Evolutionary conservation across 2,329 filamentous ascomycete species (phyloP).

Genomic region (Fonsecaea erecta): DNA sequence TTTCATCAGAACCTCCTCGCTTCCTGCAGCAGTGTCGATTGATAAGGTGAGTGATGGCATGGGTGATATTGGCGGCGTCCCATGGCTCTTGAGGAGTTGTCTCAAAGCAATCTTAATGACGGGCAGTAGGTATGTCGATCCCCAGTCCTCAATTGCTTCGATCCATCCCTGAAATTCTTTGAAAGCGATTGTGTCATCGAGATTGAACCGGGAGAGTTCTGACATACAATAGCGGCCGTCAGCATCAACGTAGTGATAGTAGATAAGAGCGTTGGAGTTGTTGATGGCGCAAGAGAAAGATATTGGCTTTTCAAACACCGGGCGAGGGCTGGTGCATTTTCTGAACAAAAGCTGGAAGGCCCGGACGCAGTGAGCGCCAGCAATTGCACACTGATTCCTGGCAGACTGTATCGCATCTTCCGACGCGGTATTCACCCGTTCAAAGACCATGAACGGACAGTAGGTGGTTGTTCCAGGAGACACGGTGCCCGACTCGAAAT

Average conservation of each 20-base stretch:
- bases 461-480: constrained; percentile 28
- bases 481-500: constrained; percentile 30
- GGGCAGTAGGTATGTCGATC: constrained; percentile 28
- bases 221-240: constrained; percentile 33
- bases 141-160: constrained; percentile 37
- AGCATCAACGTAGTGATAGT: constrained; percentile 35
- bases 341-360: constrained; percentile 32
- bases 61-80: constrained; percentile 32
- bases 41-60: constrained; percentile 32
- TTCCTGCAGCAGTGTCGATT: constrained; percentile 34
- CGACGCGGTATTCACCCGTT: constrained; percentile 28
- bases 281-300: constrained; percentile 36
- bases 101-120: constrained; percentile 31
- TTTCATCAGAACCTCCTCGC: constrained; percentile 28
- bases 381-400: constrained; percentile 36
- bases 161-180: constrained; percentile 35
- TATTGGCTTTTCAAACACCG: constrained; percentile 29
- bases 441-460: constrained; percentile 34
- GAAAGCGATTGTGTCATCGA: constrained; percentile 30
- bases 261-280: constrained; percentile 33
- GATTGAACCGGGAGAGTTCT: constrained; percentile 35
- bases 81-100: constrained; percentile 28
- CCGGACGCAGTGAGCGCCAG: constrained; percentile 33
- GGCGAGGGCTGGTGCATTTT: constrained; percentile 19
- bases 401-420: constrained; percentile 33